Evolutionary conservation across 2,329 filamentous ascomycete species (phyloP).

Genomic region (Aspergillus pseudotamarii): DNA sequence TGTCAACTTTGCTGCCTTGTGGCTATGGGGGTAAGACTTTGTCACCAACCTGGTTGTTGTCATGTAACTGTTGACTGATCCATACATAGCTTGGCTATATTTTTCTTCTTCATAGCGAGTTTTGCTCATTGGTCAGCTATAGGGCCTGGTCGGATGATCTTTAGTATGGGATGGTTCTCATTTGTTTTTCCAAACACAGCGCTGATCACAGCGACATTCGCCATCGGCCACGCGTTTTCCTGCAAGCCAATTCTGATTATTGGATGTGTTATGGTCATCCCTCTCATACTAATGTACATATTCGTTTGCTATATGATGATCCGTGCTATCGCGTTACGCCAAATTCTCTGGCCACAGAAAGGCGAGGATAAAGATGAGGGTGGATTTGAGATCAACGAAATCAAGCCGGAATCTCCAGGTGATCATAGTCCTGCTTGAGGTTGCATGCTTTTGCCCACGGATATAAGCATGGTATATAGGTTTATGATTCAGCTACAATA

Average conservation of each 20-base stretch:
- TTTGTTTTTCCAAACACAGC: slow-evolving; percentile 83
- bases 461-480: neutral
- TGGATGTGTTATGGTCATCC: slow-evolving; percentile 68
- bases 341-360: slow-evolving; percentile 77
- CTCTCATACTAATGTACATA: slow-evolving; percentile 68
- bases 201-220: slow-evolving; percentile 71
- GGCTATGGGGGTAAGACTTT: slow-evolving; percentile 68
- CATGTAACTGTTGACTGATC: slow-evolving; percentile 15
- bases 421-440: slow-evolving; percentile 21
- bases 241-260: slow-evolving; percentile 65
- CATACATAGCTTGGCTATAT: slow-evolving; percentile 63
- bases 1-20: slow-evolving; percentile 68
- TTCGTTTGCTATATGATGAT: slow-evolving; percentile 72
- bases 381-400: slow-evolving; percentile 51
- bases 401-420: slow-evolving; percentile 28
- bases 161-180: slow-evolving; percentile 84
- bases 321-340: slow-evolving; percentile 63
- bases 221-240: slow-evolving; percentile 65
- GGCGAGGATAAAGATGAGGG: slow-evolving; percentile 67
- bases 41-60: neutral
- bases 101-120: slow-evolving; percentile 82
- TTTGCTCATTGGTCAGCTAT: slow-evolving; percentile 73
- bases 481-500: neutral
- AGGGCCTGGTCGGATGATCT: slow-evolving; percentile 64
- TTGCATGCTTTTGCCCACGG: neutral